Conservation (phyloP, 225 moss, liverwort and hornwort species). For the Antitrichia curtipendula region DNA sequence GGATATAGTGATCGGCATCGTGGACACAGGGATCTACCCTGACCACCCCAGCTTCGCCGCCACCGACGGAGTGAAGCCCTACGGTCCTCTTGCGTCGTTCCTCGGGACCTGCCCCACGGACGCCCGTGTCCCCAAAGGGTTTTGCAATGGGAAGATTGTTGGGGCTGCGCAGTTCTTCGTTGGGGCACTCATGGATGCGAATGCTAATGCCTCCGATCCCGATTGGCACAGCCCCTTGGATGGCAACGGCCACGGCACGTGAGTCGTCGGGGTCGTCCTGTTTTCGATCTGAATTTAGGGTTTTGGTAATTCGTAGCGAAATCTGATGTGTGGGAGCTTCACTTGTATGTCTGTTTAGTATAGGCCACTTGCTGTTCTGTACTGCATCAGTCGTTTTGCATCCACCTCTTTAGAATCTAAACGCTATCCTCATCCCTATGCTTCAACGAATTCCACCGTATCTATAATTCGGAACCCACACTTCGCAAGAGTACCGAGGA, state of each 20-base stretch:
- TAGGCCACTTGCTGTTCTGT: no score
- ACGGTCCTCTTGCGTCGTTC: neutral
- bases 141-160: slow-evolving; percentile 41
- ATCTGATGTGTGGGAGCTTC: neutral
- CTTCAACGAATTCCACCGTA: neutral
- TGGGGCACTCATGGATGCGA: neutral
- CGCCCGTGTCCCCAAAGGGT: slow-evolving; percentile 5
- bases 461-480: neutral
- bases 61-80: slow-evolving; percentile 11
- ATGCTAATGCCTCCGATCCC: slow-evolving; percentile 10
- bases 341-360: neutral
- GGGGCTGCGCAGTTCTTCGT: slow-evolving; percentile 21
- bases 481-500: neutral
- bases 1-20: slow-evolving; percentile 23
- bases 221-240: slow-evolving; percentile 25
- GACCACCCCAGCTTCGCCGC: slow-evolving; percentile 40
- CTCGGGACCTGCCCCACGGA: slow-evolving; percentile 2
- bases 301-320: neutral
- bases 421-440: neutral
- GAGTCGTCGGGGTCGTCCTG: neutral
- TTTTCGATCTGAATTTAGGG: neutral
- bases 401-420: neutral
- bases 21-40: slow-evolving; percentile 42
- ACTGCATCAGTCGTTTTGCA: neutral
- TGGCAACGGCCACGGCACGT: slow-evolving; percentile 43